Evolutionary conservation across 2,329 filamentous ascomycete species (phyloP), one percentile per base, ranked within the genome.

Genomic region (Arachnomyces sp.): DNA sequence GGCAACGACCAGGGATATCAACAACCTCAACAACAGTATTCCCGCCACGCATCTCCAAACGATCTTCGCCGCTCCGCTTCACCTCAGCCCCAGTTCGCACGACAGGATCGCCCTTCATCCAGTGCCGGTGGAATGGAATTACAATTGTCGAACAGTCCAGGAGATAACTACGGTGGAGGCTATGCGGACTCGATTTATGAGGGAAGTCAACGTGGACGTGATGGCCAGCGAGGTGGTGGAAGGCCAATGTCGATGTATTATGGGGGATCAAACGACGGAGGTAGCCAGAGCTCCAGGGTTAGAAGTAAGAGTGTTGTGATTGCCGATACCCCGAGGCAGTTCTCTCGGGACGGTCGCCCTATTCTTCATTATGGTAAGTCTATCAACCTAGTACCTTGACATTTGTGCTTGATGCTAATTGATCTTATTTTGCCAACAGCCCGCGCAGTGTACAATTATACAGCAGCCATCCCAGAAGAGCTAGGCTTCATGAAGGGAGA

Each of bases 401-500:
- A n/a, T n/a, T 29, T 14, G 11, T 13, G 20, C 11, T 15, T 33
- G 28, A 36, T 38, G 38, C 43, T 52, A 36, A 43, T 36, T 31
- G 13, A 47, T 43, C 34, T 54, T 60, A 50, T 55, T 43, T 12
- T 15, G 36, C 31, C 46, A 30, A 36, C 53, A 96, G 92, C 92
- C 40, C 84, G 90, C 31, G 90, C 92, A 17, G 74, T 95, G 70
- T 98, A 96, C 64, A 80, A 86, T 69, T 98, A 98, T 62, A 80
- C 84, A 56, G 88, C 92, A 2, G 90, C 88, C 15, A 98, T 98
- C 43, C 87, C 90, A 0, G 92, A 96, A 59, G 93, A 98, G 64
- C 70, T 98, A 14, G 83, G 84, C 11, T 98, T 98, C 62, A 73
- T 74, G 34, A 98, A 98, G 68, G 89, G 89, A 35, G 93, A 98